These are phyloP conservation scores for Plectosphaerella cucumerina DNA, from an alignment of 2,329 filamentous ascomycete species.

Conservation along the genomic window DNA sequence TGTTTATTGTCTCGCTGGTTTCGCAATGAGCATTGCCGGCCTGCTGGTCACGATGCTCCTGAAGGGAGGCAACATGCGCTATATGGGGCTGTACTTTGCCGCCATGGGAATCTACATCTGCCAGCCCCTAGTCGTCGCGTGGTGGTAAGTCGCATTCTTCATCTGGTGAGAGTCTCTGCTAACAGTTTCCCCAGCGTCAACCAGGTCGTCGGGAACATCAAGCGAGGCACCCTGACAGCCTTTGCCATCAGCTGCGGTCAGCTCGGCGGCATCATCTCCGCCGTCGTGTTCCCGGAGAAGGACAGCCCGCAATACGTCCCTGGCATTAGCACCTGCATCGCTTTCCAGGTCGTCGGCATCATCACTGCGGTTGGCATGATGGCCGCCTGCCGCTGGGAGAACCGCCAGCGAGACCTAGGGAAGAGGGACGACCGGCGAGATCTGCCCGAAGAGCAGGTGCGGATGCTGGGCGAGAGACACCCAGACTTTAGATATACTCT, in stretches of 20 bases:
- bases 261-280: slow-evolving; percentile 25
- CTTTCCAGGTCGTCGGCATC: background rate
- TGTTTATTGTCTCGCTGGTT: slow-evolving; percentile 17
- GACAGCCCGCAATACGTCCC: slow-evolving; percentile 20
- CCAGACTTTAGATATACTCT: slow-evolving; percentile 29
- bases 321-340: slow-evolving; percentile 22
- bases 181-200: slow-evolving; percentile 19
- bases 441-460: slow-evolving; percentile 26
- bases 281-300: slow-evolving; percentile 17
- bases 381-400: slow-evolving; percentile 21
- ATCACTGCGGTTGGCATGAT: slow-evolving; percentile 11
- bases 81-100: background rate
- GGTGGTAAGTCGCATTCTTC: slow-evolving; percentile 26
- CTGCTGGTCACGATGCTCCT: slow-evolving; percentile 27
- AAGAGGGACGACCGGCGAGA: slow-evolving; percentile 19
- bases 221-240: slow-evolving; percentile 39
- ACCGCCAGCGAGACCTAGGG: slow-evolving; percentile 25
- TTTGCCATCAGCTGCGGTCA: slow-evolving; percentile 43
- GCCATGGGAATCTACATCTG: slow-evolving; percentile 22
- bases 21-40: slow-evolving; percentile 16
- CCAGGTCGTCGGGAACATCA: slow-evolving; percentile 42
- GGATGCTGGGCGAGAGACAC: slow-evolving; percentile 33
- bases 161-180: background rate
- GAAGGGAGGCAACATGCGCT: slow-evolving; percentile 37
- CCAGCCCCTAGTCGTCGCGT: slow-evolving; percentile 31